A percentile compares a stretch with the other conserved stretches of the same genome.
Evolutionary conservation across 441 rosid genomes (phyloP).

Genomic region (Codiaeum variegatum): DNA sequence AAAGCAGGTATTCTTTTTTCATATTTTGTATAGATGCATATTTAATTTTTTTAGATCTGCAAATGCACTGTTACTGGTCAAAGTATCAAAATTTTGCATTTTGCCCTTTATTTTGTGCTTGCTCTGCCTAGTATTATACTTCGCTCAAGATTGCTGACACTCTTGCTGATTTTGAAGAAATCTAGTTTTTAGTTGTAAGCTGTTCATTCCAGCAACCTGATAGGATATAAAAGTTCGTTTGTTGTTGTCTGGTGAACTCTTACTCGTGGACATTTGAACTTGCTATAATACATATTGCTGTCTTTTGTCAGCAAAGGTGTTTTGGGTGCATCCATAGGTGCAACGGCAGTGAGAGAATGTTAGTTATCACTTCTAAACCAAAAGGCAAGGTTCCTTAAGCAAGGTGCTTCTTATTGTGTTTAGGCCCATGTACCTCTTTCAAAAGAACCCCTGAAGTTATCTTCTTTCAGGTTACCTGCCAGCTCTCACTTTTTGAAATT

Average conservation of each 20-base stretch:
- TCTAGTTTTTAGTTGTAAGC: background rate
- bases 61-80: background rate
- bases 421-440: too few relatives aligned
- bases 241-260: background rate
- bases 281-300: background rate
- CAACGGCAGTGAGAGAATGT: too few relatives aligned
- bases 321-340: too few relatives aligned
- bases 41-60: background rate
- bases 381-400: too few relatives aligned
- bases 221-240: background rate
- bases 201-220: background rate
- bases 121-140: background rate
- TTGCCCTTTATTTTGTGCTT: background rate
- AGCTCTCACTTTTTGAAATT: too few relatives aligned
- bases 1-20: slow-evolving; percentile 53
- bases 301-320: too few relatives aligned
- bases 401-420: too few relatives aligned
- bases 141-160: background rate
- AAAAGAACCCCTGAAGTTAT: too few relatives aligned
- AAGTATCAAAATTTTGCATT: background rate
- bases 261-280: background rate
- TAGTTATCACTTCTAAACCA: too few relatives aligned
- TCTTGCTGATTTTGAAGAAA: background rate
- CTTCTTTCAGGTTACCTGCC: too few relatives aligned
- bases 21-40: background rate